Percentiles rank a stretch among this genome's conserved stretches.
Evolutionary conservation across 352 stramenopile genomes (phyloP).

Genomic region (Globisporangium orthogonon): DNA sequence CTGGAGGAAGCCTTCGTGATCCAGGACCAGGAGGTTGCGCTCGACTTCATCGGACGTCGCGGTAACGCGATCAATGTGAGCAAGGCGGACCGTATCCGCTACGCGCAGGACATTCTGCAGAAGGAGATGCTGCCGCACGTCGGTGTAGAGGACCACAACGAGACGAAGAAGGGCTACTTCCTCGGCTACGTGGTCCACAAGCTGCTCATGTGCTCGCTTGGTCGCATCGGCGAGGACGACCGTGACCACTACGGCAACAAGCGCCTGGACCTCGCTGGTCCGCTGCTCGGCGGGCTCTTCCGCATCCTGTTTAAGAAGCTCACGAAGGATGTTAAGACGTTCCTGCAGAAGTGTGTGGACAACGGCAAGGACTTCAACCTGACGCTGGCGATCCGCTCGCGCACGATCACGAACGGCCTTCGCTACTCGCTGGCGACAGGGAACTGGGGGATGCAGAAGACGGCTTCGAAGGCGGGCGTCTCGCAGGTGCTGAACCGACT

Average conservation of each 20-base stretch:
- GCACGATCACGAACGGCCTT: constrained; percentile 97
- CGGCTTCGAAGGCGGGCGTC: constrained; percentile 95
- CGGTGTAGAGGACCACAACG: constrained; percentile 96
- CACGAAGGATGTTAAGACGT: constrained; percentile 97
- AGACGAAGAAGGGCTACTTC: constrained; percentile 97
- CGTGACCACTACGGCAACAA: constrained; percentile 99
- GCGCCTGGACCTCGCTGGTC: constrained; percentile 97
- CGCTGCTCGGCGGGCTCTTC: constrained; percentile 97
- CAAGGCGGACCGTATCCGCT: constrained; percentile 97
- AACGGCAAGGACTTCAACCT: constrained; percentile 96
- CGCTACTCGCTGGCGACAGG: constrained; percentile 99
- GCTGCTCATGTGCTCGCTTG: constrained; percentile 98
- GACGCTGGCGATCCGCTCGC: constrained; percentile 95
- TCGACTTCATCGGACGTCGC: constrained; percentile 98
- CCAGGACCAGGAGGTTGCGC: constrained; percentile 95
- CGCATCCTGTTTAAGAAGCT: constrained; percentile 98
- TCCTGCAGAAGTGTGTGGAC: constrained; percentile 89
- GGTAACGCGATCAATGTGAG: constrained; percentile 94
- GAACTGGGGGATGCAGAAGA: constrained; percentile 97
- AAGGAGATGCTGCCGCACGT: constrained; percentile 99
- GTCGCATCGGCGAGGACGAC: constrained; percentile 97
- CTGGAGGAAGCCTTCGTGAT: constrained; percentile 99
- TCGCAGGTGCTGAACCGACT: constrained; percentile 99
- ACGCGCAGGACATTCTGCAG: constrained; percentile 98
- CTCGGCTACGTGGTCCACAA: constrained; percentile 99